A percentile compares a stretch with the other conserved stretches of the same genome.
Conservation (phyloP, 2,329 filamentous ascomycete genomes). For the Amauroascus verrucosus region DNA sequence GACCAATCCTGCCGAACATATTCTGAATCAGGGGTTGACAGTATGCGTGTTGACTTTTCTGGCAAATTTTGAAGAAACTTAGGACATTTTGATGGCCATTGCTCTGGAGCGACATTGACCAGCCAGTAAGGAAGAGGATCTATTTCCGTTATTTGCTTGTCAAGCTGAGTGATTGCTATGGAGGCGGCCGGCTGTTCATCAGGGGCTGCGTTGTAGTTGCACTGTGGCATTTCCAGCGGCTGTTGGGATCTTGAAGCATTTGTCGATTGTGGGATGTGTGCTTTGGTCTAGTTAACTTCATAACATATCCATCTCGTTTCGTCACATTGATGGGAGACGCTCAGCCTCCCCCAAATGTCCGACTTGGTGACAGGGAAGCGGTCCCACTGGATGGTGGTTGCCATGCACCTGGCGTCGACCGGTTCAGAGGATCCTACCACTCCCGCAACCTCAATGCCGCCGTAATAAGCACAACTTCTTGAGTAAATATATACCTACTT, state of each 20-base stretch:
- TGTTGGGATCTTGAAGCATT: neutral
- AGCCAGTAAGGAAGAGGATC: conserved; percentile 62
- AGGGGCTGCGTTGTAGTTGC: conserved; percentile 11
- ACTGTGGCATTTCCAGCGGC: neutral
- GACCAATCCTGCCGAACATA: conserved; percentile 60
- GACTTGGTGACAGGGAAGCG: neutral
- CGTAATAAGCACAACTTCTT: too few relatives aligned
- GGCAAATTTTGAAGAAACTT: conserved; percentile 54
- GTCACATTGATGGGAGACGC: neutral
- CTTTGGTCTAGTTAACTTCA: too few relatives aligned
- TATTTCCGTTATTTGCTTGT: conserved; percentile 18
- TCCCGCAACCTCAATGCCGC: too few relatives aligned
- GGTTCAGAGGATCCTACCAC: too few relatives aligned
- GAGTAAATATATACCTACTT: too few relatives aligned
- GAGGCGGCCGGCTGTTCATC: neutral
- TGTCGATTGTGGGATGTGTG: too few relatives aligned
- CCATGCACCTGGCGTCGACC: too few relatives aligned
- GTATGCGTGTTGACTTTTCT: conserved; percentile 58
- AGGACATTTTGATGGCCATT: conserved; percentile 59
- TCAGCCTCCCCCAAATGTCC: too few relatives aligned
- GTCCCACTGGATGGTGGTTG: too few relatives aligned
- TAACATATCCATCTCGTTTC: too few relatives aligned
- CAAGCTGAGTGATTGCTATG: conserved; percentile 20
- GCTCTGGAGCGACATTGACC: conserved; percentile 57
- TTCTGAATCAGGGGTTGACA: conserved; percentile 58